Conservation (phyloP, 352 stramenopile species). For the Globisporangium canariense region DNA sequence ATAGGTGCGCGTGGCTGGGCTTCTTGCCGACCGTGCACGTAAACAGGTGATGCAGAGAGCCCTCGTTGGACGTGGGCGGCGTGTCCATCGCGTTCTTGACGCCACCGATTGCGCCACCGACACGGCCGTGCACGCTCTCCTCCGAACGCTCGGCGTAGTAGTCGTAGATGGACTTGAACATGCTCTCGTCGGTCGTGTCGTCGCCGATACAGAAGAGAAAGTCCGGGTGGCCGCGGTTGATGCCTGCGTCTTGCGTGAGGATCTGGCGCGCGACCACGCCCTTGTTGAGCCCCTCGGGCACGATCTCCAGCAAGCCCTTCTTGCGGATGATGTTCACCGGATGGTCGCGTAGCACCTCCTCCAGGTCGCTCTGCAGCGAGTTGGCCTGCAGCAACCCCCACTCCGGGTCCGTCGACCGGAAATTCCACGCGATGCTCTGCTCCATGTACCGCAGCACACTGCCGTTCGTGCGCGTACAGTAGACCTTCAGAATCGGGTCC, state of each 20-base stretch:
- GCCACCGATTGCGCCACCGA: not conserved
- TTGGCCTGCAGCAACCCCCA: constrained; percentile 95
- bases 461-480: constrained; percentile 95
- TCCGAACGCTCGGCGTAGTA: constrained; percentile 88
- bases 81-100: constrained; percentile 14
- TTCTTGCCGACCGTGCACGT: constrained; percentile 93
- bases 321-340: constrained; percentile 79
- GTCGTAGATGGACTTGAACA: constrained; percentile 94
- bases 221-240: constrained; percentile 85
- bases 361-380: constrained; percentile 86
- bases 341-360: constrained; percentile 71
- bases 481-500: constrained; percentile 93
- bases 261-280: constrained; percentile 95
- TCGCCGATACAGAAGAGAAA: constrained; percentile 97
- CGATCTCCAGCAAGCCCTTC: constrained; percentile 94
- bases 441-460: constrained; percentile 92
- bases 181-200: constrained; percentile 97
- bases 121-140: constrained; percentile 64
- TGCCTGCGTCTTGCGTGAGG: constrained; percentile 80
- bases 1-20: constrained; percentile 86
- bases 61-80: constrained; percentile 32
- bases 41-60: constrained; percentile 81
- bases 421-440: constrained; percentile 96
- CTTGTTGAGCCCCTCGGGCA: constrained; percentile 95
- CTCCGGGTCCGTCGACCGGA: constrained; percentile 96